These are phyloP conservation scores for Coelastrella sp. DNA, from an alignment of 139 green algal genomes.

Conservation along the genomic window DNA sequence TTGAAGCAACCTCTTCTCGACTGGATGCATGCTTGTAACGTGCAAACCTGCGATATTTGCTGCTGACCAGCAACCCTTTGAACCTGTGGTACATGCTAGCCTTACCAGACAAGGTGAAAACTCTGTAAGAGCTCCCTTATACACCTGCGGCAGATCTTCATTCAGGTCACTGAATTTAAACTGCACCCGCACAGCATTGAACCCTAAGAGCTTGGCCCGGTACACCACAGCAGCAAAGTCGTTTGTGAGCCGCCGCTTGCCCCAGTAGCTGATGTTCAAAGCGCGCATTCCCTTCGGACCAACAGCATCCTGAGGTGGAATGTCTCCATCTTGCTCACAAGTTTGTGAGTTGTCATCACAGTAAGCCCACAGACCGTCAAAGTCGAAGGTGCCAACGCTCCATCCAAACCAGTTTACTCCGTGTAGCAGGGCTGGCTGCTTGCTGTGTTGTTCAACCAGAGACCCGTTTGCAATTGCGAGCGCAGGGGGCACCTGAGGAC, in stretches of 20 bases:
- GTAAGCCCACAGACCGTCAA: slow-evolving; percentile 25
- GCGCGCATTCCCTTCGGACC: not conserved
- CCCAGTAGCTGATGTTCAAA: slow-evolving; percentile 5
- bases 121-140: not conserved
- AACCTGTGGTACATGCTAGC: no score
- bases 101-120: slow-evolving; percentile 46
- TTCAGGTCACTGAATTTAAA: slow-evolving; percentile 55
- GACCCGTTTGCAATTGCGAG: not conserved
- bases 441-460: not conserved
- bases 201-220: slow-evolving; percentile 63
- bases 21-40: not conserved
- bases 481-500: slow-evolving; percentile 27
- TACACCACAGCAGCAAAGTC: slow-evolving; percentile 56
- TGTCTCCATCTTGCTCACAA: not conserved
- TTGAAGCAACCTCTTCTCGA: no score
- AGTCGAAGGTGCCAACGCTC: not conserved
- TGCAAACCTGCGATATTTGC: not conserved
- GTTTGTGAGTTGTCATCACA: not conserved
- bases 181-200: slow-evolving; percentile 67
- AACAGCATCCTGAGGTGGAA: not conserved
- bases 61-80: not conserved
- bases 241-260: slow-evolving; percentile 48
- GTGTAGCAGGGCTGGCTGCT: not conserved
- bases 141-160: slow-evolving; percentile 30
- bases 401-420: slow-evolving; percentile 38